These are phyloP conservation scores for Xylaria longipes DNA, from an alignment of 495 filamentous ascomycete genomes.

Conservation along the genomic window DNA sequence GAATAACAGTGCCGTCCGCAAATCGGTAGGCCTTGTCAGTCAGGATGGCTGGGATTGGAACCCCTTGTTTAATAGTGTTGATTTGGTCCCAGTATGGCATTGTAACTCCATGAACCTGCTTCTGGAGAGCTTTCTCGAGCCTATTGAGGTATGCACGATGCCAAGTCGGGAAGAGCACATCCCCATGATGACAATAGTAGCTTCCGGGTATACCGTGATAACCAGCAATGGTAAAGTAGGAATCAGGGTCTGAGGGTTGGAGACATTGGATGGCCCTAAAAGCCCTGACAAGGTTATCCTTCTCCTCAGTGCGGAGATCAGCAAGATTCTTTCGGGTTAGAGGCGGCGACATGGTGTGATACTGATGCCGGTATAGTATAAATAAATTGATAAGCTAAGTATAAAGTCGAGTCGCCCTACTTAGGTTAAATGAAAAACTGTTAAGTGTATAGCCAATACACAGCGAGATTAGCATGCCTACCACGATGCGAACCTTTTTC, in stretches of 20 bases:
- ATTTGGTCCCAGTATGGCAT: slow-evolving; percentile 35
- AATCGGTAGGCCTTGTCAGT: slow-evolving; percentile 22
- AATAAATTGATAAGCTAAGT: background rate
- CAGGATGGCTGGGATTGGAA: background rate
- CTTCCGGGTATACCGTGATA: slow-evolving; percentile 39
- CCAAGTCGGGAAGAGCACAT: slow-evolving; percentile 53
- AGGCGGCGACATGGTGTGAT: background rate
- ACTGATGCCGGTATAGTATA: background rate
- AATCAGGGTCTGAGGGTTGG: slow-evolving; percentile 21
- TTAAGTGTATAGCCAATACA: background rate
- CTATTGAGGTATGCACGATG: slow-evolving; percentile 39
- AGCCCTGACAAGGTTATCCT: slow-evolving; percentile 29
- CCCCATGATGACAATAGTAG: slow-evolving; percentile 48
- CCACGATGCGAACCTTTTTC: background rate
- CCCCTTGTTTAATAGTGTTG: background rate
- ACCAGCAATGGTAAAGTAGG: slow-evolving; percentile 38
- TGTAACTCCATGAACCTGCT: slow-evolving; percentile 12
- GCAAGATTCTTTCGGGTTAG: background rate
- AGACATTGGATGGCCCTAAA: slow-evolving; percentile 27
- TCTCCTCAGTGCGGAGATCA: background rate
- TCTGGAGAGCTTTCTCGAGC: slow-evolving; percentile 35
- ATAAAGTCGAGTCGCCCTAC: background rate
- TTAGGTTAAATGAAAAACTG: background rate
- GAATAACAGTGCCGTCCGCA: slow-evolving; percentile 20
- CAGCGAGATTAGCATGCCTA: background rate